Evolutionary conservation across 352 stramenopile genomes (phyloP), one percentile per base, ranked within the genome.

Genomic region (Phytophthora meadii): DNA sequence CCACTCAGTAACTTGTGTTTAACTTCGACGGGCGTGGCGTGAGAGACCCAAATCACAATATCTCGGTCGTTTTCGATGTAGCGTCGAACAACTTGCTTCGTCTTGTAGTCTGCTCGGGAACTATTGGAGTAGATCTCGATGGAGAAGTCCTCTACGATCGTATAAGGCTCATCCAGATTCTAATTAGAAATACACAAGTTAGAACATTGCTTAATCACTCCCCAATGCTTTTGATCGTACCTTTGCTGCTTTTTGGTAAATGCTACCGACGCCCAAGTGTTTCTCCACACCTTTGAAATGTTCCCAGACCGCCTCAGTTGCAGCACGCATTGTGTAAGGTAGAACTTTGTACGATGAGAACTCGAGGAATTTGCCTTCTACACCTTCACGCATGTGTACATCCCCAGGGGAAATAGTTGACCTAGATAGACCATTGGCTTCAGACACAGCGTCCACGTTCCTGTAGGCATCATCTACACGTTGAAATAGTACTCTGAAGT

Each of bases 1-100:
- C 69, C 69, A 22, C 53, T 46, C 12, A 77, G 59, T 3, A 74
- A 64, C 44, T 87, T 76, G 47, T 79, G 58, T 27, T 70, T 72
- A 59, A 90, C 81, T 49, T 82, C 76, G 30, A 81, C 56, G 7
- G 82, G 76, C 19, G 84, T 68, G 40, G 82, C 73, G 54, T 72
- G 74, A 15, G 80, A 70, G 8, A 73, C 76, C 77, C 79, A 89
- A 17, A 87, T 81, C 42, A 90, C 79, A 34, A 90, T 74, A 15
- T 87, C 66, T 48, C 79, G 79, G 40, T 85, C 79, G 10, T 67
- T 46, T 30, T 89, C 78, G 1, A 85, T 60, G 61, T 82, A 88
- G 15, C 82, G 78, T 14, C 79, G 74, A 40, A 87, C 58, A 30
- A 90, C 72, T 56, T 88, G 77, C 63, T 86, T 77, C 5, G 82